phyloP scores from a whole-genome alignment of 2,329 filamentous ascomycete species.

The Epichloe typhina region DNA sequence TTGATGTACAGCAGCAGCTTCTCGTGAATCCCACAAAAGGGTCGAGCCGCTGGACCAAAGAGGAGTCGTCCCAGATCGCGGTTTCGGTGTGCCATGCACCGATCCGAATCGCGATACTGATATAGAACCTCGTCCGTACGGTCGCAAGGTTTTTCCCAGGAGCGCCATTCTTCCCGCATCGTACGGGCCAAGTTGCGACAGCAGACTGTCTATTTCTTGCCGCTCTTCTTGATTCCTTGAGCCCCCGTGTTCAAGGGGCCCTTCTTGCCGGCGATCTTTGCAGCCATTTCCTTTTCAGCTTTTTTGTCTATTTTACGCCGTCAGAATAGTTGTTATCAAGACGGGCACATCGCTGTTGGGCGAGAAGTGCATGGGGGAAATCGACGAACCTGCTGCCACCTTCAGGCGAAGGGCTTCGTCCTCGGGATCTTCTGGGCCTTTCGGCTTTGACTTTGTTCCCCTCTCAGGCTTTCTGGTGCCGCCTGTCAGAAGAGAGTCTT shows the following conservation, averaged over 20 bases:
- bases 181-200: background rate
- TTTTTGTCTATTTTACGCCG: constrained; percentile 50
- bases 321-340: no score
- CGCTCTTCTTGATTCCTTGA: constrained; percentile 95
- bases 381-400: constrained; percentile 62
- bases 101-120: no score
- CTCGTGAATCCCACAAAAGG: no score
- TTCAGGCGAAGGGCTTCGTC: constrained; percentile 73
- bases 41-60: no score
- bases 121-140: no score
- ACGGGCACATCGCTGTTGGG: background rate
- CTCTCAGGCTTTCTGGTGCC: constrained; percentile 74
- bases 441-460: no score
- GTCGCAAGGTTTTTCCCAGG: no score
- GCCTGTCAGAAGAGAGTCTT: constrained; percentile 31
- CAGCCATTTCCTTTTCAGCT: constrained; percentile 72
- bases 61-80: no score
- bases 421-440: constrained; percentile 50
- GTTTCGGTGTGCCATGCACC: no score
- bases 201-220: constrained; percentile 62
- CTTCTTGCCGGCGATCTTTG: constrained; percentile 65
- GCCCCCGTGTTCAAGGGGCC: constrained; percentile 73
- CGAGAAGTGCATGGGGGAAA: background rate
- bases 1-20: no score
- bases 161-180: background rate